phyloP scores from a whole-genome alignment of 2,329 filamentous ascomycete species.

The Sarocladium oryzae region DNA sequence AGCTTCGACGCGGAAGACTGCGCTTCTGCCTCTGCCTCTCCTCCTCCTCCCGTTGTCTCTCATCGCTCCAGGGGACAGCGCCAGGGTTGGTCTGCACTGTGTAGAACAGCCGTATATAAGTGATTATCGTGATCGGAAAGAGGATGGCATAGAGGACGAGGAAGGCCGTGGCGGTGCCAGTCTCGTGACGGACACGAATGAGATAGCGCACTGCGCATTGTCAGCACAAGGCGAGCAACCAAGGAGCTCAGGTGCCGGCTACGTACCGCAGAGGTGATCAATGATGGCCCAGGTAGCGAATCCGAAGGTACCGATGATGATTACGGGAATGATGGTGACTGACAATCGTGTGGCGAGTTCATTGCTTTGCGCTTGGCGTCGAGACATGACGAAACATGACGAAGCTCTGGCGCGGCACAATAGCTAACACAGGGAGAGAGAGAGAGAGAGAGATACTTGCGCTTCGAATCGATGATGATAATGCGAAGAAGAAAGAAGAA shows the following conservation, averaged over 20 bases:
- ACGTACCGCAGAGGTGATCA: conserved; percentile 60
- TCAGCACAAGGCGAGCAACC: conserved; percentile 10
- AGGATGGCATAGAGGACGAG: conserved; percentile 68
- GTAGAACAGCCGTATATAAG: conserved; percentile 66
- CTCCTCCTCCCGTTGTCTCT: conserved; percentile 22
- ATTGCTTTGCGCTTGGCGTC: conserved; percentile 21
- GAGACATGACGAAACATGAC: conserved; percentile 27
- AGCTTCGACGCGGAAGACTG: background rate
- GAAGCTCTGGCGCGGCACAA: no score
- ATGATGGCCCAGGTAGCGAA: conserved; percentile 69
- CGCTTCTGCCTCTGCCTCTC: conserved; percentile 9
- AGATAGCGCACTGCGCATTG: conserved; percentile 60
- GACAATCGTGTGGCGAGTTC: conserved; percentile 24
- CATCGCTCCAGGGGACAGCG: conserved; percentile 56
- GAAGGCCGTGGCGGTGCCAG: conserved; percentile 59
- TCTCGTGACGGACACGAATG: conserved; percentile 39
- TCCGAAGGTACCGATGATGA: conserved; percentile 59
- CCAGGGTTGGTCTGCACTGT: conserved; percentile 66
- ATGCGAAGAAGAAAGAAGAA: no score
- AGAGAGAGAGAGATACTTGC: no score
- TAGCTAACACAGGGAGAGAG: no score
- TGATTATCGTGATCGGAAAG: conserved; percentile 55
- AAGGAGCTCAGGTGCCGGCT: conserved; percentile 6
- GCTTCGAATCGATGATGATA: no score
- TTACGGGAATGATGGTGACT: conserved; percentile 57